Percentiles rank a stretch among this genome's conserved stretches.
phyloP scores from a whole-genome alignment of 2,329 filamentous ascomycete genomes.

The Trichophyton mentagrophytes region DNA sequence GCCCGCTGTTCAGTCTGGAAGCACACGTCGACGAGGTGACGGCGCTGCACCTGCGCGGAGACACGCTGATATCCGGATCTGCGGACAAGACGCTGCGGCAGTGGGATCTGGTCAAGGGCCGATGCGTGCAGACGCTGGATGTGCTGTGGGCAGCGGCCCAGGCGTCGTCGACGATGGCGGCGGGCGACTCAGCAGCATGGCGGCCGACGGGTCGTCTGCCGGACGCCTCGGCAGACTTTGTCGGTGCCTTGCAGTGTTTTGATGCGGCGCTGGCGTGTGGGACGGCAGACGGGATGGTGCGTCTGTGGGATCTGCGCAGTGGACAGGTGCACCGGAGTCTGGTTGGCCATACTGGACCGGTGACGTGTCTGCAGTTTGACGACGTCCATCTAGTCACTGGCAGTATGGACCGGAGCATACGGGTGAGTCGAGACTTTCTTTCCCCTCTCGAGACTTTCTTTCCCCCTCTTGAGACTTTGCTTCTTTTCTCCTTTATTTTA shows the following conservation, averaged over 20 bases:
- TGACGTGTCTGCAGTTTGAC: conserved; percentile 92
- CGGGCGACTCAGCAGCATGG: conserved; percentile 49
- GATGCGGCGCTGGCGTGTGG: conserved; percentile 91
- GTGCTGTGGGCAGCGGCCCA: conserved; percentile 97
- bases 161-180: conserved; percentile 56
- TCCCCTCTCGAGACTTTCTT: background rate
- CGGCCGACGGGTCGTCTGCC: conserved; percentile 52
- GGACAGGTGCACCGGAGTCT: conserved; percentile 94
- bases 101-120: conserved; percentile 95
- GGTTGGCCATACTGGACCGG: conserved; percentile 87
- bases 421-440: conserved; percentile 50
- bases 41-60: conserved; percentile 76
- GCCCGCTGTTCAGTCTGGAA: conserved; percentile 73
- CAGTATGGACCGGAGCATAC: conserved; percentile 79
- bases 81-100: conserved; percentile 94
- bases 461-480: conserved; percentile 1
- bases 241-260: conserved; percentile 88
- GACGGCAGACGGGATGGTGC: conserved; percentile 93
- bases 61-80: conserved; percentile 86
- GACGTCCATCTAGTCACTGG: conserved; percentile 90
- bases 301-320: conserved; percentile 90
- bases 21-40: conserved; percentile 92
- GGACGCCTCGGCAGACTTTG: conserved; percentile 69
- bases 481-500: background rate
- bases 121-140: conserved; percentile 92